Evolutionary conservation across 1,284 basidiomycete species (phyloP).

Genomic region (Wolfiporia cocos): DNA sequence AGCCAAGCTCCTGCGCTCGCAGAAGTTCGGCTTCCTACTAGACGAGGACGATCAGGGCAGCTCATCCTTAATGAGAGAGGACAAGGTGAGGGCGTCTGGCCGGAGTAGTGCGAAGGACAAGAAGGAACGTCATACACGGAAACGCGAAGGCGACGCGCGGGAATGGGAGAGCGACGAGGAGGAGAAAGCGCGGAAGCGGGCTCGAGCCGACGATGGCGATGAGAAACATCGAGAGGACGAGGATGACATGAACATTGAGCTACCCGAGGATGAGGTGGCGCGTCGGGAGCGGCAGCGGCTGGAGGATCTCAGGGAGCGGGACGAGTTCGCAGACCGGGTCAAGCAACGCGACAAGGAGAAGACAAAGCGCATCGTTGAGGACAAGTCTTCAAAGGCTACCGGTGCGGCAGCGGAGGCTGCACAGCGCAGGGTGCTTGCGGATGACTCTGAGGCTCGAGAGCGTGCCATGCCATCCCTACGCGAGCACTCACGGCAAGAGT

Average conservation of each 20-base stretch:
- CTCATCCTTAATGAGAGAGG: slow-evolving; percentile 41
- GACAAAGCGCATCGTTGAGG: slow-evolving; percentile 91
- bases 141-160: slow-evolving; percentile 71
- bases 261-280: slow-evolving; percentile 64
- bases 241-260: slow-evolving; percentile 38
- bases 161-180: slow-evolving; percentile 90
- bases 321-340: slow-evolving; percentile 90
- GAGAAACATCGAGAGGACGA: slow-evolving; percentile 32
- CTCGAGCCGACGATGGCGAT: slow-evolving; percentile 40
- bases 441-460: slow-evolving; percentile 75
- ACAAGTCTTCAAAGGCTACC: slow-evolving; percentile 72
- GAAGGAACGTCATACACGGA: slow-evolving; percentile 65
- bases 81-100: slow-evolving; percentile 35
- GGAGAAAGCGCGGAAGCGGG: slow-evolving; percentile 66
- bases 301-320: slow-evolving; percentile 82
- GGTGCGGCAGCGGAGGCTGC: slow-evolving; percentile 82
- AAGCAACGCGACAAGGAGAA: slow-evolving; percentile 78
- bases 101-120: slow-evolving; percentile 36
- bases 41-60: slow-evolving; percentile 46
- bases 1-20: slow-evolving; percentile 60
- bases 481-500: slow-evolving; percentile 86
- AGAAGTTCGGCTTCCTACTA: slow-evolving; percentile 74
- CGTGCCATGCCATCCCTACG: slow-evolving; percentile 82
- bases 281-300: slow-evolving; percentile 71
- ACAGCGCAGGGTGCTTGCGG: slow-evolving; percentile 75